phyloP scores from a whole-genome alignment of 768 basidiomycete species.

The Termitomyces sp. region DNA sequence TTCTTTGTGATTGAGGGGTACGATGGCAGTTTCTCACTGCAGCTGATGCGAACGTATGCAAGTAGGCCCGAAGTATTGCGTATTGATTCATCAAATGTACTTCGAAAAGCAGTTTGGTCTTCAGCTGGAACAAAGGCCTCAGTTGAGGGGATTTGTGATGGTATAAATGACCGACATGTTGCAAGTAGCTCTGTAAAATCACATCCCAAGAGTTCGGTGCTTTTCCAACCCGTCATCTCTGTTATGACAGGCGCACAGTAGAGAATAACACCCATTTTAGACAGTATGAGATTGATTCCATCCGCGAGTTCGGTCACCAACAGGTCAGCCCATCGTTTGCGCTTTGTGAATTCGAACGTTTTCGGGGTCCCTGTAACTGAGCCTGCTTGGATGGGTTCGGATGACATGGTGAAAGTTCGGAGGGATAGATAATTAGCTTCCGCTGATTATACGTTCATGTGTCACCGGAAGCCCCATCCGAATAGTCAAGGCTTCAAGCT shows the following conservation, averaged over 20 bases:
- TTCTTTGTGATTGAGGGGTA: slow-evolving; percentile 29
- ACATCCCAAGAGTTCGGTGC: slow-evolving; percentile 64
- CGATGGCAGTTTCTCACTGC: slow-evolving; percentile 25
- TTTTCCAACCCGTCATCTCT: slow-evolving; percentile 75
- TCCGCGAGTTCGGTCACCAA: slow-evolving; percentile 74
- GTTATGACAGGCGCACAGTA: slow-evolving; percentile 65
- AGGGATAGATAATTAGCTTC: neutral
- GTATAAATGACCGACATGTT: slow-evolving; percentile 42
- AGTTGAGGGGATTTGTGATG: neutral
- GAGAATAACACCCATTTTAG: slow-evolving; percentile 53
- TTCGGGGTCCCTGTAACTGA: slow-evolving; percentile 17
- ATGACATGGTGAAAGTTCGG: slow-evolving; percentile 4
- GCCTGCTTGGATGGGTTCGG: slow-evolving; percentile 2
- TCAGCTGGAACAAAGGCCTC: slow-evolving; percentile 33
- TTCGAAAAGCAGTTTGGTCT: slow-evolving; percentile 52
- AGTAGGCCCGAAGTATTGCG: slow-evolving; percentile 45
- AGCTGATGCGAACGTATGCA: slow-evolving; percentile 56
- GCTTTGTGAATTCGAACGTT: slow-evolving; percentile 78
- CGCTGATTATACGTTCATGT: neutral
- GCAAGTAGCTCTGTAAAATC: slow-evolving; percentile 57
- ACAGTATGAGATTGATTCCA: slow-evolving; percentile 63
- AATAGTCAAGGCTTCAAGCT: neutral
- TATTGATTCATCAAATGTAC: slow-evolving; percentile 52
- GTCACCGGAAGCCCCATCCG: neutral
- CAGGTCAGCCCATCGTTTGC: slow-evolving; percentile 84